Percentiles rank a stretch among this genome's conserved stretches.
Evolutionary conservation across 1,284 basidiomycete genomes (phyloP).

Genomic region (Malassezia dermatis): DNA sequence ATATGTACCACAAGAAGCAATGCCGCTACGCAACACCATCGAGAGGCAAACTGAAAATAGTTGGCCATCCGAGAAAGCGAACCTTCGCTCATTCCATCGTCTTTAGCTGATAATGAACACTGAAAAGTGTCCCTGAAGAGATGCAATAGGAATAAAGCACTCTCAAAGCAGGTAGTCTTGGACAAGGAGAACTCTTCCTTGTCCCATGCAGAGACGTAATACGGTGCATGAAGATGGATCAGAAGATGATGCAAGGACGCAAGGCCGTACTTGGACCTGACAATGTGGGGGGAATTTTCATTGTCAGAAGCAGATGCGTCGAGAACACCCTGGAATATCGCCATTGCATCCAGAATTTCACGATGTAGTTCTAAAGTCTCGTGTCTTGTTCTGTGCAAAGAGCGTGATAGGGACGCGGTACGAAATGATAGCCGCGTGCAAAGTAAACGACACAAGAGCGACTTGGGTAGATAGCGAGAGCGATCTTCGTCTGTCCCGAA

Average conservation of each 20-base stretch:
- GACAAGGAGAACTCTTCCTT: not conserved
- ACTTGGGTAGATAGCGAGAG: not conserved
- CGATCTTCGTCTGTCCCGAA: not conserved
- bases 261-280: not conserved
- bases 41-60: not conserved
- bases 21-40: not conserved
- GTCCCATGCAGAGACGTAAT: not conserved
- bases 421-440: not conserved
- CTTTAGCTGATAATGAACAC: not conserved
- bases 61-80: not conserved
- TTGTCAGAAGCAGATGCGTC: not conserved
- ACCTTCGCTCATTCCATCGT: not conserved
- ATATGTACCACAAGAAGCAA: not conserved
- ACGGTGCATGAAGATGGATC: not conserved
- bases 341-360: slow-evolving; percentile 1
- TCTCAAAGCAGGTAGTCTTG: not conserved
- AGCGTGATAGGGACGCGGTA: not conserved
- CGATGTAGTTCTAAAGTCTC: not conserved
- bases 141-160: not conserved
- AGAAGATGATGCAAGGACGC: not conserved
- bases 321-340: not conserved
- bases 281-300: not conserved
- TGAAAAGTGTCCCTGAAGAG: not conserved
- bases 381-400: not conserved
- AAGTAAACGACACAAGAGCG: not conserved